Evolutionary conservation across 2,329 filamentous ascomycete genomes (phyloP).

Genomic region (Fusarium lyarnte): DNA sequence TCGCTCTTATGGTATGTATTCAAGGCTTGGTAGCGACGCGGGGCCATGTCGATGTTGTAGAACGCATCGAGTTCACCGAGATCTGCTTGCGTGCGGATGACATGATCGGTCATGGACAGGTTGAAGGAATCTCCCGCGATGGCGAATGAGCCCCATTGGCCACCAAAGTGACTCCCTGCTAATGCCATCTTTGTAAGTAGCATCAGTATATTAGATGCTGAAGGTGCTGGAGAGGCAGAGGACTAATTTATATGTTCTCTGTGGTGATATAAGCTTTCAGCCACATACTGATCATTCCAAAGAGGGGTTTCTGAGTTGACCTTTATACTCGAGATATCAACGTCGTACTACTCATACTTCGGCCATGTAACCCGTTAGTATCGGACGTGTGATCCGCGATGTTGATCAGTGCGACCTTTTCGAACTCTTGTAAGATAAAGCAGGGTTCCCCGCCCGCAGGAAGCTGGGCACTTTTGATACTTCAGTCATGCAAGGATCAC

Average conservation of each 20-base stretch:
- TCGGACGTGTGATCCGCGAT: conserved; percentile 11
- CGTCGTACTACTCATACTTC: neutral
- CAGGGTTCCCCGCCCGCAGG: conserved; percentile 33
- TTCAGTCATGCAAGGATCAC: conserved; percentile 4
- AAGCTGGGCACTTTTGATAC: conserved; percentile 27
- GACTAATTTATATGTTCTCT: too few species aligned
- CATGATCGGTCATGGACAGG: conserved; percentile 23
- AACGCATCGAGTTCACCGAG: conserved; percentile 16
- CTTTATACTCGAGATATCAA: conserved; percentile 8
- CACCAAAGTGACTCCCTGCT: neutral
- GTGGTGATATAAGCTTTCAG: too few species aligned
- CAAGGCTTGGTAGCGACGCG: conserved; percentile 7
- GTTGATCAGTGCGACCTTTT: conserved; percentile 8
- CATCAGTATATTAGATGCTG: neutral
- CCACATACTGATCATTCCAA: neutral
- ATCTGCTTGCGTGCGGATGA: conserved; percentile 27
- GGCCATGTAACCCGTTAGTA: conserved; percentile 4
- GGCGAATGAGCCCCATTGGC: neutral
- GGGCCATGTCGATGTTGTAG: conserved; percentile 22
- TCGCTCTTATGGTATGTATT: conserved; percentile 14
- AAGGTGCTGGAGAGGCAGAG: neutral
- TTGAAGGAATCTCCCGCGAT: conserved; percentile 2
- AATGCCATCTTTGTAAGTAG: conserved; percentile 11
- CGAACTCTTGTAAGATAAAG: neutral
- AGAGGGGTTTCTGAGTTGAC: too few species aligned